Percentiles rank a stretch among this genome's conserved stretches.
Conservation (phyloP, 2,329 filamentous ascomycete species). For the Trichoderma semiorbis region DNA sequence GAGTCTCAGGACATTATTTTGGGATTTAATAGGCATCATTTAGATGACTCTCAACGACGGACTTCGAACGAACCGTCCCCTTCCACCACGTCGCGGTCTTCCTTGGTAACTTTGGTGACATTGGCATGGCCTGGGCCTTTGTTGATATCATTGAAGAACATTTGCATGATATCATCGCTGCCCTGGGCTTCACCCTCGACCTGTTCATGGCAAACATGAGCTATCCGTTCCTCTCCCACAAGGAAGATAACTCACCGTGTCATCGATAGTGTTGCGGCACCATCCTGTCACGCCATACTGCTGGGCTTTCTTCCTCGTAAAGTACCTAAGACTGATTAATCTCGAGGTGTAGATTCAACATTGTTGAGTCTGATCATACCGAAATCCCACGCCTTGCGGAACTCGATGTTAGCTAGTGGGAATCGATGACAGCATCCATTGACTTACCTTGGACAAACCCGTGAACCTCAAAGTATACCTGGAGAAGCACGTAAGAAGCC, state of each 20-base stretch:
- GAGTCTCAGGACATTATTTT: background rate
- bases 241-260: conserved; percentile 42
- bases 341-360: background rate
- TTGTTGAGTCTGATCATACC: conserved; percentile 33
- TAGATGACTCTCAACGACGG: conserved; percentile 32
- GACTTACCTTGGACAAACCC: conserved; percentile 60
- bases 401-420: conserved; percentile 27
- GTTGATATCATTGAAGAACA: conserved; percentile 71
- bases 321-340: conserved; percentile 42
- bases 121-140: conserved; percentile 68
- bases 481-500: background rate
- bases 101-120: conserved; percentile 71
- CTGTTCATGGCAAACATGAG: conserved; percentile 42
- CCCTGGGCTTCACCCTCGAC: conserved; percentile 90
- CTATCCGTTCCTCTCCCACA: background rate
- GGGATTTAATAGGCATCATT: background rate
- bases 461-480: conserved; percentile 64
- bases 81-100: conserved; percentile 60
- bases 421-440: background rate
- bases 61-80: conserved; percentile 67
- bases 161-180: conserved; percentile 57
- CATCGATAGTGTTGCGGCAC: conserved; percentile 57
- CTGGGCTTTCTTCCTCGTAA: conserved; percentile 50
- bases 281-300: conserved; percentile 55
- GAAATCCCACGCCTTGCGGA: conserved; percentile 52